phyloP scores from a whole-genome alignment of 345 rosid genomes.

The Firmiana major region DNA sequence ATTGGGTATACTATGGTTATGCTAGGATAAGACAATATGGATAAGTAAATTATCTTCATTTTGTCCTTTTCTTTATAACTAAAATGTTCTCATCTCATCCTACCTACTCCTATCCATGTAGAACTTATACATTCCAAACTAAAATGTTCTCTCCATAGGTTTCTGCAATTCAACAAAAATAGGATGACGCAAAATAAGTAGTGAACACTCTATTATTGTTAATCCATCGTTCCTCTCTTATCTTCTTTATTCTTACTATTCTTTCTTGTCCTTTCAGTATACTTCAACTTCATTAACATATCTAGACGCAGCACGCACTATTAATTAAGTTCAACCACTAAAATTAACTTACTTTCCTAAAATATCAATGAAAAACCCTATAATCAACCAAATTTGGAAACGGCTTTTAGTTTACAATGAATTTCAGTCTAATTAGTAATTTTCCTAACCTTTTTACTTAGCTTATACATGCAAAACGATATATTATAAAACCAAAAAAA shows the following conservation, averaged over 20 bases:
- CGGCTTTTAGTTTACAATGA: background rate
- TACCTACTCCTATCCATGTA: background rate
- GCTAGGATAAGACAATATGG: background rate
- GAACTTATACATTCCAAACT: background rate
- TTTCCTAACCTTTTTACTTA: background rate
- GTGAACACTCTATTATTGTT: background rate
- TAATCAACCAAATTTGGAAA: background rate
- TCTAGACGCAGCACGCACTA: background rate
- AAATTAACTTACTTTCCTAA: background rate
- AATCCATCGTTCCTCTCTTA: background rate
- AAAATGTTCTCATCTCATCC: background rate
- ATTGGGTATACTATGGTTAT: background rate
- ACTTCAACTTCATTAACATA: conserved; percentile 3
- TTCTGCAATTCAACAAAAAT: background rate
- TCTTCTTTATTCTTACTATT: background rate
- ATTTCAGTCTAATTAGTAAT: background rate
- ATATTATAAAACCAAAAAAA: background rate
- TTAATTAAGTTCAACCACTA: background rate
- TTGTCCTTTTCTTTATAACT: background rate
- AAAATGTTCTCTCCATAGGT: background rate
- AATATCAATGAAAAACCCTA: background rate
- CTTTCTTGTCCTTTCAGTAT: background rate
- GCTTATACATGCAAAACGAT: background rate
- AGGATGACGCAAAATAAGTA: background rate
- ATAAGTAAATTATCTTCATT: background rate